Evolutionary conservation across 2,329 filamentous ascomycete species (phyloP).

Genomic region (Sporothrix brunneoviolacea): DNA sequence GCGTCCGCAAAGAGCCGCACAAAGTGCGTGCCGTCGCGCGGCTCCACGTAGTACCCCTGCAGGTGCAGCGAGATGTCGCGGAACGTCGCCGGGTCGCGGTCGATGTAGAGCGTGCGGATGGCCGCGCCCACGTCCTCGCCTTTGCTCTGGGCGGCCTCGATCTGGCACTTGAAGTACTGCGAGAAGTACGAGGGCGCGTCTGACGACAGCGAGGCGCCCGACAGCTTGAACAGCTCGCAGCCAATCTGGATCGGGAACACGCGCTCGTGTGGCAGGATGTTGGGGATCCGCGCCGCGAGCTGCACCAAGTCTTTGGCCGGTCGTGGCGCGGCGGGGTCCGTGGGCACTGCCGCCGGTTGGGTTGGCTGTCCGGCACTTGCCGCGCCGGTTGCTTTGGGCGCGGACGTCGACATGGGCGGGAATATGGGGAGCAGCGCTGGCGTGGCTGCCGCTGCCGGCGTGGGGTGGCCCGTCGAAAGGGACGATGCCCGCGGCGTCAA

Average conservation of each 20-base stretch:
- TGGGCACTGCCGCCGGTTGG: too few species aligned
- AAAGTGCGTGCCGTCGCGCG: constrained; percentile 77
- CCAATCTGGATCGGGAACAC: constrained; percentile 72
- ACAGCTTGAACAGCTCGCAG: constrained; percentile 64
- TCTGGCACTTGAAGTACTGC: constrained; percentile 81
- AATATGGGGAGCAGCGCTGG: neutral
- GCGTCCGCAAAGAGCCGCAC: constrained; percentile 91
- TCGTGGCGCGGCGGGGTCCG: neutral
- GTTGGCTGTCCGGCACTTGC: too few species aligned
- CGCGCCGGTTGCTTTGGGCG: too few species aligned
- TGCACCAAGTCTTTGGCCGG: neutral
- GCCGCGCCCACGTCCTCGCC: constrained; percentile 42
- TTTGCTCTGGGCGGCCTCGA: constrained; percentile 56
- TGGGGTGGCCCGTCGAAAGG: constrained; percentile 4
- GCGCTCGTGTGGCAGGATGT: constrained; percentile 60
- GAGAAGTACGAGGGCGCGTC: constrained; percentile 95
- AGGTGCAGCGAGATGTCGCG: constrained; percentile 83
- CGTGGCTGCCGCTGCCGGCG: constrained; percentile 1
- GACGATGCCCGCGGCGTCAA: constrained; percentile 8
- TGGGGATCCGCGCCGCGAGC: constrained; percentile 35
- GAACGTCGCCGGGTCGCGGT: constrained; percentile 85
- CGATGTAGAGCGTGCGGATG: constrained; percentile 84
- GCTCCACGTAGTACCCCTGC: constrained; percentile 82
- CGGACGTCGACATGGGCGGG: too few species aligned
- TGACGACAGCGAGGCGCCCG: constrained; percentile 65